Base-by-base conservation (phyloP, 805 yeast genomes). In the Scheffersomyces coipomensis region DNA sequence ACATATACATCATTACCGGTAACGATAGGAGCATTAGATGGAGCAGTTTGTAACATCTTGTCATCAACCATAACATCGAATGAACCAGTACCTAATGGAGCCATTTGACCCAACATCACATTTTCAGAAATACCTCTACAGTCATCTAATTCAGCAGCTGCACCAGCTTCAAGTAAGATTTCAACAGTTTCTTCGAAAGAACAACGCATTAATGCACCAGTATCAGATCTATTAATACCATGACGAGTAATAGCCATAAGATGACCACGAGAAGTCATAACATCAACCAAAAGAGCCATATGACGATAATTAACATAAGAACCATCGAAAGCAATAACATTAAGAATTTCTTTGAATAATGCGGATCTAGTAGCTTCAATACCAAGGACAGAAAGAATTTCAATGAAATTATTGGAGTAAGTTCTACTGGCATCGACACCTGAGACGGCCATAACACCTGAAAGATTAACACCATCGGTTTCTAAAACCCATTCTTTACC, bases 171-270 rank as follows among this genome's bases (percentile, higher is more conserved):
- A 53, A 93, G 79, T 61, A 93, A 71, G 56, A 93, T 93, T 69
- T 93, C 99, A 30, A 93, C 99, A 6, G 99, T 93, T 66, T 93
- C 99, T 70, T 93, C 99, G 73, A 93, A 93, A 31, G 99, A 91
- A 73, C 97, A 93, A 68, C 99, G 82, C 99, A 93, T 93, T 59
- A 93, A 76, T 2, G 99, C 99, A 68, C 99, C 99, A 22, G 99
- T 93, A 51, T 93, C 97, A 27, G 96, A 86, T 70, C 99, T 84
- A 68, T 93, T 93, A 68, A 93, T 91, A 78, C 99, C 99, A 61
- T 93, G 99, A 78, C 99, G 95, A 32, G 98, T 91, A 56, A 93
- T 90, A 29, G 99, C 98, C 87, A 95, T 91, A 65, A 93, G 75
- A 60, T 91, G 96, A 57, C 99, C 99, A 59, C 96, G 84, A 29